Base-by-base conservation (phyloP, 805 yeast genomes). In the Wickerhamiella hasegawae region DNA sequence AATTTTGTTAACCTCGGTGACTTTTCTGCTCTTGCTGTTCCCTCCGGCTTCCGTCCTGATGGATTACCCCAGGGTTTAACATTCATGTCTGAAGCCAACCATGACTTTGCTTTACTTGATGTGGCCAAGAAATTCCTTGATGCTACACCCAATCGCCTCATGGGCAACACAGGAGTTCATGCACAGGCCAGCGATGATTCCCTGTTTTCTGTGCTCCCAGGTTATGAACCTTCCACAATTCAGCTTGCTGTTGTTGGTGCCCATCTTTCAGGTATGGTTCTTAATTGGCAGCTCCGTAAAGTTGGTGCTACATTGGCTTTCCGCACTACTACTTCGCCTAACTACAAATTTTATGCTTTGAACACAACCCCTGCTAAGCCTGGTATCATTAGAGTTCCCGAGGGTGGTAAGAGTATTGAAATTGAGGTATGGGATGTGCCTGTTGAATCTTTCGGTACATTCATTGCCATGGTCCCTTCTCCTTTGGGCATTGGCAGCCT, bases 401-500 rank as follows among this genome's bases (percentile, higher is more conserved):
- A 52, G 5, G 44, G 34, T 10, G 59, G 59, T 14, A 52, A 51
- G 23, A 54, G 66, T 34, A 80, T 87, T 40, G 74, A 68, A 38
- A 57, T 87, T 24, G 98, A 87, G 57, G 68, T 83, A 15, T 87
- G 87, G 62, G 70, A 85, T 33, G 69, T 87, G 34, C 95, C 97
- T 21, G 54, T 54, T 21, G 84, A 72, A 44, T 61, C 58, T 11
- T 83, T 87, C 58, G 97, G 96, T 44, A 68, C 66, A 17, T 90
- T 87, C 50, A 76, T 90, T 20, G 52, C 77, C 4, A 73, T 79
- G 79, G 94, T 87, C 23, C 96, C 97, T 11, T 79, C 79, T 45
- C 98, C 98, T 17, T 65, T 87, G 42, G 98, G 95, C 30, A 85
- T 87, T 49, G 98, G 98, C 8, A 73, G 90, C 17, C 87, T 83